Conservation (phyloP, 1,139 yeast genomes). For the Geotrichum citri-aurantii region DNA sequence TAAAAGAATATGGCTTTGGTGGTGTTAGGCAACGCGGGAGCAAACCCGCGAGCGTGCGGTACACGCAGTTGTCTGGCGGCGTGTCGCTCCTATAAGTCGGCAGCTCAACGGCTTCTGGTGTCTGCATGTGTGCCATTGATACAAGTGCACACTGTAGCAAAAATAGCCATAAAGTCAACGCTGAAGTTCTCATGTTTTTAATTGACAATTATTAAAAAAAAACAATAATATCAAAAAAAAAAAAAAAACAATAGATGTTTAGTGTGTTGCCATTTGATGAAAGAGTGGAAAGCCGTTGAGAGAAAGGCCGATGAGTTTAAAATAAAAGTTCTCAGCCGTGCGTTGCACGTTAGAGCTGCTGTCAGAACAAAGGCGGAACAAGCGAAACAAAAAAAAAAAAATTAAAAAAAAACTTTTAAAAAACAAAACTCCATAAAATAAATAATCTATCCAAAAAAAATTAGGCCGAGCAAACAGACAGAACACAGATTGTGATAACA, state of each 20-base stretch:
- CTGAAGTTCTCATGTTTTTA: background rate
- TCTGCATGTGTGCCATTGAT: background rate
- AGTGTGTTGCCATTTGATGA: too few species aligned
- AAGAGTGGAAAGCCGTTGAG: background rate
- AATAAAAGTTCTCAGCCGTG: background rate
- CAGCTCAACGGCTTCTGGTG: background rate
- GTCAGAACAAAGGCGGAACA: background rate
- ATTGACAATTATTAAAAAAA: background rate
- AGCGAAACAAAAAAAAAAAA: background rate
- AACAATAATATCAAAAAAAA: too few species aligned
- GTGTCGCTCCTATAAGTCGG: background rate
- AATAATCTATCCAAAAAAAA: too few species aligned
- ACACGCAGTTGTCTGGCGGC: background rate
- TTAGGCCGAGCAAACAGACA: too few species aligned
- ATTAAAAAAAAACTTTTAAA: background rate
- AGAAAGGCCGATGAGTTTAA: background rate
- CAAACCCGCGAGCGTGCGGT: background rate
- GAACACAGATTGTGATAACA: too few species aligned
- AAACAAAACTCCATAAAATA: background rate
- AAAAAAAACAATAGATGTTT: too few species aligned
- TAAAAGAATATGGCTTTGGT: background rate
- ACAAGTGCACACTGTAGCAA: background rate
- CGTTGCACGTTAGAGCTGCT: background rate
- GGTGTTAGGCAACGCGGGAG: constrained; percentile 3
- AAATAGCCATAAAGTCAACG: background rate